Evolutionary conservation across 1,284 basidiomycete genomes (phyloP), one percentile per base, ranked within the genome.

Genomic region (Ustilago lituana): DNA sequence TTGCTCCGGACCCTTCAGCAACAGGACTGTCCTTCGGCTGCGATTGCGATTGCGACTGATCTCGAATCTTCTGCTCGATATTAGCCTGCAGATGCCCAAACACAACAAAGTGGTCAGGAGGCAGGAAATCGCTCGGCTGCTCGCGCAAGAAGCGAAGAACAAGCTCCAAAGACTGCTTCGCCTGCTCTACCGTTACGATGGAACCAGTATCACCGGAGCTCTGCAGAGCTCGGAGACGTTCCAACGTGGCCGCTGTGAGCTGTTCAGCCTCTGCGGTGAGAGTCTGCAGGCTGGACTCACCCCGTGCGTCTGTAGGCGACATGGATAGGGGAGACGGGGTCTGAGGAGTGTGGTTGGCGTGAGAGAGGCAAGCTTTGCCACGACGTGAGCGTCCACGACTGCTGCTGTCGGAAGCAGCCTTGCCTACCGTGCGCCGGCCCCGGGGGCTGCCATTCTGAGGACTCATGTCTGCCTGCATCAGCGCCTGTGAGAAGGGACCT

Each of bases 71-170:
- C 33, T 71, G 68, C 39, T 65, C 62, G 33, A 71, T 66, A 39
- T 59, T 66, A 14, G 58, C 62, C 36, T 61, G 68, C 19, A 71
- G 37, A 36, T 71, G 53, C 10, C 68, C 68, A 14, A 65, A 55
- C 22, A 58, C 40, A 6, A 70, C 43, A 48, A 63, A 64, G 33
- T 70, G 66, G 41, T 48, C 49, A 1, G 52, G 22, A 2, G 66
- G 66, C 35, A 65, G 19, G 24, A 73, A 70, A 29, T 51, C 57
- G 27, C 53, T 59, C 19, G 59, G 55, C 56, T 73, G 71, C 33
- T 73, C 62, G 41, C 46, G 54, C 20, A 73, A 26, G 50, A 70
- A 70, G 23, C 52, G 43, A 17, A 73, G 50, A 7, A 73, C 56
- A 9, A 67, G 22, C 20, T 65, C 54, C 41, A 71, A 33, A 15